These are phyloP conservation scores for Yarrowia sp. DNA, from an alignment of 805 yeast species.

Conservation along the genomic window DNA sequence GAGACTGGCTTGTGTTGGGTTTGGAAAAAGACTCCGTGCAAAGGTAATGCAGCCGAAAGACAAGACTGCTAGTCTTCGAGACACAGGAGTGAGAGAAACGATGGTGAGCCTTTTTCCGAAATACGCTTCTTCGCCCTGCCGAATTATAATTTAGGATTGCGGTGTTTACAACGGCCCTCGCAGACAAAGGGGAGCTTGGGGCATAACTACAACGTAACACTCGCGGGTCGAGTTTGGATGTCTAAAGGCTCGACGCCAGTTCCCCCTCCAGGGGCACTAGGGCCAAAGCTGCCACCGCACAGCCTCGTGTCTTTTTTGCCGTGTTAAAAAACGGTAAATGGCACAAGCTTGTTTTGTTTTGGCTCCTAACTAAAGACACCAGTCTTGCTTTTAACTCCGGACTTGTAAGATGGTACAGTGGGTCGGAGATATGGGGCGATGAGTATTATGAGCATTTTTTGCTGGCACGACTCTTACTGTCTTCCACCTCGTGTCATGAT, in stretches of 20 bases:
- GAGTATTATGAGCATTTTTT: no score
- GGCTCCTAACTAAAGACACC: neutral
- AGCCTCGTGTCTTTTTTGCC: conserved; percentile 16
- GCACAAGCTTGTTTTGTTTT: neutral
- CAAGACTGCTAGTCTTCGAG: neutral
- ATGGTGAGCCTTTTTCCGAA: conserved; percentile 13
- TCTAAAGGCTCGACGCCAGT: no score
- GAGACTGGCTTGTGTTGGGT: neutral
- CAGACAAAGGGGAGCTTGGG: no score
- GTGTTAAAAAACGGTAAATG: neutral
- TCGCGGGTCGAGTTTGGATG: no score
- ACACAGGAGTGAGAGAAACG: neutral
- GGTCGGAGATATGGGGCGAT: no score
- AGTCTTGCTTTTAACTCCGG: neutral
- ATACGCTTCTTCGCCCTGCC: conserved; percentile 19
- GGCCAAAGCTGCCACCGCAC: conserved; percentile 1
- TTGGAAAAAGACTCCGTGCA: neutral
- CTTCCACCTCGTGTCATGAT: no score
- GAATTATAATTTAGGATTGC: conserved; percentile 17
- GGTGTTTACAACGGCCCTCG: conserved; percentile 17
- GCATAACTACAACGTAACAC: no score
- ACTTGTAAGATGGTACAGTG: neutral
- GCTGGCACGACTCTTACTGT: no score
- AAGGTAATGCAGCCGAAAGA: neutral
- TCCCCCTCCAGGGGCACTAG: neutral